Evolutionary conservation across 225 moss, liverwort and hornwort genomes (phyloP).

Genomic region (Sphagnum tenellum): DNA sequence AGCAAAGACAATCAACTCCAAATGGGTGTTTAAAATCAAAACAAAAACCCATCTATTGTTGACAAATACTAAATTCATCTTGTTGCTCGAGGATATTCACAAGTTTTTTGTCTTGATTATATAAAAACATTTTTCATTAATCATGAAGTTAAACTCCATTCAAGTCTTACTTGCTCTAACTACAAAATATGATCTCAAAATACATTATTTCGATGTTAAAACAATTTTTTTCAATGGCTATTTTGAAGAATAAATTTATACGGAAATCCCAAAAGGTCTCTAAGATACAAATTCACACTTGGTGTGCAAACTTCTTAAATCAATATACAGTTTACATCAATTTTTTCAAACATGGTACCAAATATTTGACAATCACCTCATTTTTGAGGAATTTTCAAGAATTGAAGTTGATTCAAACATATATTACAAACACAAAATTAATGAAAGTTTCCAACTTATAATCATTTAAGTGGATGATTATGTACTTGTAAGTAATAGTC

Average conservation of each 20-base stretch:
- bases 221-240: constrained; percentile 3
- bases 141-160: background rate
- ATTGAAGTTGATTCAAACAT: background rate
- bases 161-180: background rate
- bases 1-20: background rate
- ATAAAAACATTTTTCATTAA: constrained; percentile 1
- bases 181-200: background rate
- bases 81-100: constrained; percentile 1
- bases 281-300: background rate
- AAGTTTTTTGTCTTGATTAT: background rate
- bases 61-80: background rate
- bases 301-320: constrained; percentile 2
- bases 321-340: constrained; percentile 4
- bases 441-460: background rate
- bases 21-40: constrained; percentile 4
- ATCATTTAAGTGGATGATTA: background rate
- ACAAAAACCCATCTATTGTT: background rate
- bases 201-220: background rate
- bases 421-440: background rate
- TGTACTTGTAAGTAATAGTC: background rate
- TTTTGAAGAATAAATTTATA: constrained; percentile 3
- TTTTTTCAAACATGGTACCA: constrained; percentile 4
- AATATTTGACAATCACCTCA: background rate
- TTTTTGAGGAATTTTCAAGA: background rate
- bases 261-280: background rate